These are phyloP conservation scores for Galerina marginata DNA, from an alignment of 768 basidiomycete genomes.

Conservation along the genomic window DNA sequence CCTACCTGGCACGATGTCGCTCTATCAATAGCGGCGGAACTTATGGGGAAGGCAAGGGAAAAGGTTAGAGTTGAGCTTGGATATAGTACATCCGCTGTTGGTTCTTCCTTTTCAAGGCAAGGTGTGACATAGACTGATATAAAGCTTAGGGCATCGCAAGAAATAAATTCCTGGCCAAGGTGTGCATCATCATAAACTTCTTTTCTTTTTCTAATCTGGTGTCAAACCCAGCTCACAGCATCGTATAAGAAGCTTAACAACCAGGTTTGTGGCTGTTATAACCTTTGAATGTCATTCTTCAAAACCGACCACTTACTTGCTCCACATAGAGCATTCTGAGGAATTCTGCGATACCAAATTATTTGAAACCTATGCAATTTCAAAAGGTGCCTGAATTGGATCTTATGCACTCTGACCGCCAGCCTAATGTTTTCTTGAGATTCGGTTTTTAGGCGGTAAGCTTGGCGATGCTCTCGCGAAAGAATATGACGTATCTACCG, in stretches of 20 bases:
- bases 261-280: conserved; percentile 56
- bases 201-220: not conserved
- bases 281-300: not conserved
- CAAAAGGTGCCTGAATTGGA: conserved; percentile 61
- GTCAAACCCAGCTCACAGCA: conserved; percentile 69
- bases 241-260: conserved; percentile 91
- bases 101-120: conserved; percentile 10
- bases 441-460: conserved; percentile 94
- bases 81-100: conserved; percentile 92
- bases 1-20: conserved; percentile 93
- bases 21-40: conserved; percentile 83
- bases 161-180: conserved; percentile 96
- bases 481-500: conserved; percentile 88
- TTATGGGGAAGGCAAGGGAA: conserved; percentile 77
- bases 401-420: not conserved
- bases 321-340: conserved; percentile 76
- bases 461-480: conserved; percentile 86
- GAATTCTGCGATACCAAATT: conserved; percentile 81
- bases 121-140: not conserved
- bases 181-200: conserved; percentile 29
- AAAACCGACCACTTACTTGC: not conserved
- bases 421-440: conserved; percentile 48
- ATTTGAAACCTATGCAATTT: conserved; percentile 85
- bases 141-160: conserved; percentile 77
- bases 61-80: conserved; percentile 75